A percentile compares a stretch with the other conserved stretches of the same genome.
phyloP scores from a whole-genome alignment of 371 early-diverging fungal species.

The Haplosporangium sp. region DNA sequence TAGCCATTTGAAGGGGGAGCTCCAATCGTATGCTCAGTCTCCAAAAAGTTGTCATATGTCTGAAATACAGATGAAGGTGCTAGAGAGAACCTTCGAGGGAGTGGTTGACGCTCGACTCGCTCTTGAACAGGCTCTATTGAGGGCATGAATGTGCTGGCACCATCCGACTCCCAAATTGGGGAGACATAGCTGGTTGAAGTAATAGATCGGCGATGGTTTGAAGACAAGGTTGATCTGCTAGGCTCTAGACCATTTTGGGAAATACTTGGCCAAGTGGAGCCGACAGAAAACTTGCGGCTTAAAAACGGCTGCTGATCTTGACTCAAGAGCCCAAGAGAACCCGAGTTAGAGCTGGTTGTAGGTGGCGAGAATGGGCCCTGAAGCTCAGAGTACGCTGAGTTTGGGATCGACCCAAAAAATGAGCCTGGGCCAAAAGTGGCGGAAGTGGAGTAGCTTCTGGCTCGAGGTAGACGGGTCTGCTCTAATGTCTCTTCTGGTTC shows the following conservation, averaged over 20 bases:
- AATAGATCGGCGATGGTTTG: conserved; percentile 28
- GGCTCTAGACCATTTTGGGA: conserved; percentile 5
- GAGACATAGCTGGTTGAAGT: conserved; percentile 22
- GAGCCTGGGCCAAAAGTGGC: conserved; percentile 35
- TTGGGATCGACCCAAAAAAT: conserved; percentile 16
- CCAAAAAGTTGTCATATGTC: conserved; percentile 37
- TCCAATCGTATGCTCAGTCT: conserved; percentile 20
- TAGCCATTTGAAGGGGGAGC: not conserved
- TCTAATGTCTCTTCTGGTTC: conserved; percentile 38
- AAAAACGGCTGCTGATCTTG: conserved; percentile 20
- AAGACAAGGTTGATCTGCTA: conserved; percentile 7
- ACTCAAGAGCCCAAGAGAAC: not conserved
- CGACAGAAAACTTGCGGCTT: conserved; percentile 16
- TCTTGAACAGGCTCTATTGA: conserved; percentile 9
- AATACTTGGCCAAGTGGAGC: conserved; percentile 29
- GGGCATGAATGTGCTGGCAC: not conserved
- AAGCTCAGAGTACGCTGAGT: conserved; percentile 1
- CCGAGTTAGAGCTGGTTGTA: not conserved
- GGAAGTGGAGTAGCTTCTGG: conserved; percentile 45
- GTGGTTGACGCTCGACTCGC: conserved; percentile 32
- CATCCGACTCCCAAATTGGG: conserved; percentile 40
- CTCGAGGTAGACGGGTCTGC: conserved; percentile 21
- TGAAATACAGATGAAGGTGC: conserved; percentile 52
- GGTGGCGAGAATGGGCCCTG: conserved; percentile 13
- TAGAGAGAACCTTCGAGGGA: conserved; percentile 36